Evolutionary conservation across 1,139 yeast species (phyloP), one percentile per base, ranked within the genome.

Genomic region (Debaryomyces udenii): DNA sequence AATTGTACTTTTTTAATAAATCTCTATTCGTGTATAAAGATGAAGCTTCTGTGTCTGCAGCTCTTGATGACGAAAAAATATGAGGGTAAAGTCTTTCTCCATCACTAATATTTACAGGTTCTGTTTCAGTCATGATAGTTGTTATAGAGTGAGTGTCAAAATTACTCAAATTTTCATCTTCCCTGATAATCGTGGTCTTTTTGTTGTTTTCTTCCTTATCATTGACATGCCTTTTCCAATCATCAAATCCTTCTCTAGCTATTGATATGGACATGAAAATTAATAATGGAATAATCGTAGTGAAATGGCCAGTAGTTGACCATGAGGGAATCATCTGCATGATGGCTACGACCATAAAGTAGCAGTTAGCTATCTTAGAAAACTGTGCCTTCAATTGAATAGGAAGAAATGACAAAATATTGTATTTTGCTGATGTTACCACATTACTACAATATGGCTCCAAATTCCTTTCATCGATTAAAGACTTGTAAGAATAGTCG

Each of bases 261-360:
- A 93, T 90, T 0, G 98, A 88, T 22, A 93, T 86, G n/a, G 89
- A 74, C 66, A 94, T 86, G 61, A 94, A 93, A 7, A 93, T 78
- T 59, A 85, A 66, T 43, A 93, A 71, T 1, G 99, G 99, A 29
- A 91, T 75, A 52, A 93, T 91, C 2, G 99, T 93, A 2, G 98
- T 93, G 59, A 81, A 89, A n/a, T 89, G 86, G 45, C 98, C 99
- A 0, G 99, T 93, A 3, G 99, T 90, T 3, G 97, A 89, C 97
- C 97, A 93, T 1, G 91, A 81, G 0, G 99, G 99, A 40, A 93
- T 85, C 94, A 91, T 84, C 59, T 93, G 98, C 74, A 91, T 70
- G 45, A 93, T 86, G 2, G 98, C 91, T 17, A 93, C 94, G 7
- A 81, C 74, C 77, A 93, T 65, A 63, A 93, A 90, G 61, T 90